phyloP scores from a whole-genome alignment of 163 green algal genomes.

The Chlamydomonas reinhardtii region DNA sequence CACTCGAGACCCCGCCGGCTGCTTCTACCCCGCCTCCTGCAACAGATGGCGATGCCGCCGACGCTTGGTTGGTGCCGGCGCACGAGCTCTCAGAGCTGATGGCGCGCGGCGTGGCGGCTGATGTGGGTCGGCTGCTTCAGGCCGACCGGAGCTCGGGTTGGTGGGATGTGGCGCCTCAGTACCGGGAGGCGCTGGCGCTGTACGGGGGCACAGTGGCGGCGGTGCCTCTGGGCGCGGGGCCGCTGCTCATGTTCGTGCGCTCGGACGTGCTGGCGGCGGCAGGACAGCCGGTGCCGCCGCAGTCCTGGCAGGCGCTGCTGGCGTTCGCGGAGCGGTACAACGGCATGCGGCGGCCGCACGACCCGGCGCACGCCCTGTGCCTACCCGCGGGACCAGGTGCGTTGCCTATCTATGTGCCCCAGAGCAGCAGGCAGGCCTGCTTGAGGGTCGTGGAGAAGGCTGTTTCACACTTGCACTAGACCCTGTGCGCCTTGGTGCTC shows the following conservation, averaged over 20 bases:
- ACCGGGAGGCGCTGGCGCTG: background rate
- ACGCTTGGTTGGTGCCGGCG: constrained; percentile 1
- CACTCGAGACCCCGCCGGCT: too few species aligned
- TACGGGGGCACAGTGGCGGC: background rate
- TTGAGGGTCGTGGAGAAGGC: too few species aligned
- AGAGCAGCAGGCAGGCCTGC: too few species aligned
- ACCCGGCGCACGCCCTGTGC: background rate
- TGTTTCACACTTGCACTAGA: too few species aligned
- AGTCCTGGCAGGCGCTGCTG: constrained; percentile 1
- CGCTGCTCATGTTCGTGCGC: background rate
- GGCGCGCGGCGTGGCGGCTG: background rate
- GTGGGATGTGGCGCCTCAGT: constrained; percentile 9
- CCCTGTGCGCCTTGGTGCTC: too few species aligned
- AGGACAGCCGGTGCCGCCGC: background rate
- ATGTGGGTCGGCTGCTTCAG: background rate
- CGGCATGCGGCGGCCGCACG: background rate
- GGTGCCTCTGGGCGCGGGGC: background rate
- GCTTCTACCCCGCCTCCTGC: too few species aligned
- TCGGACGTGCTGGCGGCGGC: constrained; percentile 3
- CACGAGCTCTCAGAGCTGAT: background rate
- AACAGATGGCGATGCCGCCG: background rate
- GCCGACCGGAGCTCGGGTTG: background rate
- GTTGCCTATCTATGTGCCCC: too few species aligned
- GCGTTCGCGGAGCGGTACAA: background rate
- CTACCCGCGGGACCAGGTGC: background rate